A percentile compares a stretch with the other conserved stretches of the same genome.
These are phyloP conservation scores for Schizophyllum amplum DNA, from an alignment of 1,284 basidiomycete species.

Conservation along the genomic window DNA sequence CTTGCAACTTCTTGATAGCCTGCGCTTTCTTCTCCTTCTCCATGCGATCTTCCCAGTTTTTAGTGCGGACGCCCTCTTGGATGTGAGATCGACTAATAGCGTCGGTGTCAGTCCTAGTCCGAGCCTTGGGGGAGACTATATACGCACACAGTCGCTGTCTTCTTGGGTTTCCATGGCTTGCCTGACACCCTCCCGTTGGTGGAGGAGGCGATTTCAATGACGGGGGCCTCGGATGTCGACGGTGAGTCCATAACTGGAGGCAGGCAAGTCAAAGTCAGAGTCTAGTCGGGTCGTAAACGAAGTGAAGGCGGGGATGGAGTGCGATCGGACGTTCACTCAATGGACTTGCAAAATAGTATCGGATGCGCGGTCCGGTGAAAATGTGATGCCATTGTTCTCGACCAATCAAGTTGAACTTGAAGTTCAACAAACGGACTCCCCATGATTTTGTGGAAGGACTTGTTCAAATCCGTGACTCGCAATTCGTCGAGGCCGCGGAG, in stretches of 20 bases:
- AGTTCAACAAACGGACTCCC: too few relatives aligned
- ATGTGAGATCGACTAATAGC: constrained; percentile 55
- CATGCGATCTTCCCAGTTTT: constrained; percentile 62
- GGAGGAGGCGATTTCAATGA: constrained; percentile 40
- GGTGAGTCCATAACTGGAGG: neutral
- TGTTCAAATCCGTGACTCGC: too few relatives aligned
- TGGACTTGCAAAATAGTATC: neutral
- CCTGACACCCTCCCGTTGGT: constrained; percentile 55
- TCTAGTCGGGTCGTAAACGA: neutral
- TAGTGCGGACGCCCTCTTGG: constrained; percentile 56
- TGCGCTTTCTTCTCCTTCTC: constrained; percentile 52
- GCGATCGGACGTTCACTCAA: neutral
- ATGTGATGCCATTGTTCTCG: neutral
- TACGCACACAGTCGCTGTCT: constrained; percentile 56
- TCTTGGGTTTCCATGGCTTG: constrained; percentile 59
- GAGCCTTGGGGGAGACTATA: constrained; percentile 8
- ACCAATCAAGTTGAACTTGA: neutral
- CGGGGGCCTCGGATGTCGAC: constrained; percentile 1
- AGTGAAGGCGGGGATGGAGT: neutral
- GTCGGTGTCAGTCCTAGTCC: neutral
- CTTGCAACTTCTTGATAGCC: constrained; percentile 65
- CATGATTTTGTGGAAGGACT: too few relatives aligned
- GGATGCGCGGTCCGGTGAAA: neutral
- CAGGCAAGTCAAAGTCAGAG: too few relatives aligned
- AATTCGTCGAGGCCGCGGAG: too few relatives aligned